A percentile compares a stretch with the other conserved stretches of the same genome.
Evolutionary conservation across 768 basidiomycete genomes (phyloP).

Genomic region (Ramaria sp.): DNA sequence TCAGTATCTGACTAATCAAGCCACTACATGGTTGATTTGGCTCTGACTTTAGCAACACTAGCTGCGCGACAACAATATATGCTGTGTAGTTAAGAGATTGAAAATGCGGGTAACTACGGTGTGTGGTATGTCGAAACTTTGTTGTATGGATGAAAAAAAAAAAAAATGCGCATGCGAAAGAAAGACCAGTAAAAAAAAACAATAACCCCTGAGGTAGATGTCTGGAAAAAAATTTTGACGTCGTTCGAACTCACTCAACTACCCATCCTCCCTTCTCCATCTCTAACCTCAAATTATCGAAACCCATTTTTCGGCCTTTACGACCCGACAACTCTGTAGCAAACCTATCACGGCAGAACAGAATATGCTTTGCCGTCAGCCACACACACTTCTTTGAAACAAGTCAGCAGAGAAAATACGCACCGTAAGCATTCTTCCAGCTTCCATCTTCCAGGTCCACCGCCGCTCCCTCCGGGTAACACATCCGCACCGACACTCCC

Average conservation of each 20-base stretch:
- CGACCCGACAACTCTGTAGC: slow-evolving; percentile 76
- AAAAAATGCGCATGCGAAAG: background rate
- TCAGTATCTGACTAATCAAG: too few relatives aligned
- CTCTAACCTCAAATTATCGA: slow-evolving; percentile 63
- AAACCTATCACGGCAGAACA: slow-evolving; percentile 37
- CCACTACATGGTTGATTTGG: too few relatives aligned
- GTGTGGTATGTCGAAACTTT: background rate
- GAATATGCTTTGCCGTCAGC: background rate
- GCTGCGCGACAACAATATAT: too few relatives aligned
- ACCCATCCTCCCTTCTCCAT: slow-evolving; percentile 74
- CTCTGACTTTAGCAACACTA: too few relatives aligned
- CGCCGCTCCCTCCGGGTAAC: slow-evolving; percentile 15
- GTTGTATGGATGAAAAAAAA: background rate
- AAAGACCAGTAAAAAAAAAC: too few relatives aligned
- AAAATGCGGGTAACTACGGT: too few relatives aligned
- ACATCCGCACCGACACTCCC: slow-evolving; percentile 8
- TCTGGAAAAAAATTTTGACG: background rate
- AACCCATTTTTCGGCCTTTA: slow-evolving; percentile 50
- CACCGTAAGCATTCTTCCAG: slow-evolving; percentile 76
- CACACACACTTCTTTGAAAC: background rate
- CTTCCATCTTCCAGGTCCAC: slow-evolving; percentile 45
- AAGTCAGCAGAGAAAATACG: slow-evolving; percentile 10
- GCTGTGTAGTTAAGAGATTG: too few relatives aligned
- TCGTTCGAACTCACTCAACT: slow-evolving; percentile 22
- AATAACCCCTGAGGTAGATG: too few relatives aligned